Base-by-base conservation (phyloP, 192 early-diverging fungal species). In the Spinellus fusiger region DNA sequence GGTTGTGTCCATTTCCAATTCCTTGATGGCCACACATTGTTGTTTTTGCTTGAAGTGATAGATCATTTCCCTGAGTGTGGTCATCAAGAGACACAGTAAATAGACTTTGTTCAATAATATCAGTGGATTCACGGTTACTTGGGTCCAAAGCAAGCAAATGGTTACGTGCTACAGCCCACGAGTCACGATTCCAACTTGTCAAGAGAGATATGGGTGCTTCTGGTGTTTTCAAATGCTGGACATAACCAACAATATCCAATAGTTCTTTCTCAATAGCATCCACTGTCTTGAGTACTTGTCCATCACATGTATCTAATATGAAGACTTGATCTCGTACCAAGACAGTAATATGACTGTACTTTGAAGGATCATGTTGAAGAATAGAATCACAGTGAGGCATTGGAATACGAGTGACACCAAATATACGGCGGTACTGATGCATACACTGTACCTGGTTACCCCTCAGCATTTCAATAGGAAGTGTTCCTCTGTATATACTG, bases 321-420 rank as follows among this genome's bases (percentile, higher is more conserved):
- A 88, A 96, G 20, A 93, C 69, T 71, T 96, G 94, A 66, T 93
- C 89, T 16, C 86, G 72, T 0, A 76, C 80, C 49, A 91, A 70
- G 25, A 93, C 69, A 3, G 84, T 64, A 62, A 96, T 88, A 71
- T 90, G 79, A 34, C 65, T 76, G 22, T 74, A 54, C 1, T 70
- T 50, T 13, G 56, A 44, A 12, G 77, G 72, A 25, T 83, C 76
- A 0, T 71, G 50, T 56, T 84, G 76, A 8, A 78, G 75, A 4
- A 90, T 70, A 37, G 80, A 74, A 66, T 96, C 94, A 53, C 89
- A 88, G 49, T 77, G 82, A 44, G 76, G 76, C 54, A 84, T 79
- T 13, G 94, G 94, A 28, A 94, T 85, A 40, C 94, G 83, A 5
- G 91, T 93, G 49, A 89, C 75, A 5, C 90, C 91, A 67, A 91